These are phyloP conservation scores for Naganishia friedmannii DNA, from an alignment of 768 basidiomycete genomes.

Conservation along the genomic window DNA sequence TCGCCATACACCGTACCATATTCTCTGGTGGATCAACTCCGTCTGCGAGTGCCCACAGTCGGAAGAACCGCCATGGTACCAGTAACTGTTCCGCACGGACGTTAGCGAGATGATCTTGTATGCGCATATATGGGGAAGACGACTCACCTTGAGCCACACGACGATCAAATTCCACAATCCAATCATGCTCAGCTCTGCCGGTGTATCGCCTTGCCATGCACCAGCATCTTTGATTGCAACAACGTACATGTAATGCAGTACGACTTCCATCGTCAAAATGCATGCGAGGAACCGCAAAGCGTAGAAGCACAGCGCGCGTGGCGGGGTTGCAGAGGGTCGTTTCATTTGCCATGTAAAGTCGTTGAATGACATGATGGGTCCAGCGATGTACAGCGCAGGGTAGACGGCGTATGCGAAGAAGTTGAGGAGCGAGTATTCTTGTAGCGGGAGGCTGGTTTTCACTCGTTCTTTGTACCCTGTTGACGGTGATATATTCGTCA, in stretches of 20 bases:
- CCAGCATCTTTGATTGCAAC: slow-evolving; percentile 83
- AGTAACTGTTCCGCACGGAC: slow-evolving; percentile 62
- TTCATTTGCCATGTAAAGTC: slow-evolving; percentile 83
- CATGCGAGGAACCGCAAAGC: slow-evolving; percentile 67
- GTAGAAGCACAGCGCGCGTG: slow-evolving; percentile 58
- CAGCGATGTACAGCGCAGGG: slow-evolving; percentile 89
- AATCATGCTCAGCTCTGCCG: slow-evolving; percentile 80
- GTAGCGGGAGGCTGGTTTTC: slow-evolving; percentile 58
- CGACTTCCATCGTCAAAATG: slow-evolving; percentile 80
- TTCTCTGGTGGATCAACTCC: slow-evolving; percentile 94
- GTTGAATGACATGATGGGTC: slow-evolving; percentile 93
- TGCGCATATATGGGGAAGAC: neutral
- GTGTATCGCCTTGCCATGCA: slow-evolving; percentile 69
- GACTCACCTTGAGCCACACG: slow-evolving; percentile 87
- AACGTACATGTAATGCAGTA: slow-evolving; percentile 92
- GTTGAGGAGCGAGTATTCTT: slow-evolving; percentile 66
- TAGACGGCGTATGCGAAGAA: slow-evolving; percentile 86
- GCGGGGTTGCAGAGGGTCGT: slow-evolving; percentile 58
- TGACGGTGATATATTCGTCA: neutral
- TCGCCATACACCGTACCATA: slow-evolving; percentile 97
- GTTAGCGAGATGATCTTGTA: neutral
- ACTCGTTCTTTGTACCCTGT: slow-evolving; percentile 61
- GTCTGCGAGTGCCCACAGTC: slow-evolving; percentile 83
- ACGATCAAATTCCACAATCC: slow-evolving; percentile 96
- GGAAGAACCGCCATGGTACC: slow-evolving; percentile 94